Conservation (phyloP, 2,329 filamentous ascomycete genomes). For the Phaeosphaeriaceae sp. region DNA sequence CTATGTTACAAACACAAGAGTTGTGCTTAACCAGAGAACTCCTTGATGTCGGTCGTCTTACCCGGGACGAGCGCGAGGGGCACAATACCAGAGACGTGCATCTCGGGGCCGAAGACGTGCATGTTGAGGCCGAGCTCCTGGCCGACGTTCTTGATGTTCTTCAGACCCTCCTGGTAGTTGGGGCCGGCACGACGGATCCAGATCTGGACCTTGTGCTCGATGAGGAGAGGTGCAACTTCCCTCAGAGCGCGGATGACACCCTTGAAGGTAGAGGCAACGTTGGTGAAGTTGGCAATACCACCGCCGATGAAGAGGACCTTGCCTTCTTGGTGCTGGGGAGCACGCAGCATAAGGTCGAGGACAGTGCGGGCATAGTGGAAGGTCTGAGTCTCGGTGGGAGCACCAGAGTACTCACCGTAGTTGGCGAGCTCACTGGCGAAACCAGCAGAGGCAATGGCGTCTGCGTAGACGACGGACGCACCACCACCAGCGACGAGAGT, state of each 20-base stretch:
- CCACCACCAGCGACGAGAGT: conserved; percentile 98
- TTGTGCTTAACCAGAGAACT: conserved; percentile 61
- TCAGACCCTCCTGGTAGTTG: conserved; percentile 99
- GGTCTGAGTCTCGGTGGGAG: conserved; percentile 97
- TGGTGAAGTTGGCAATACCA: conserved; percentile 99
- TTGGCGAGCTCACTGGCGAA: conserved; percentile 97
- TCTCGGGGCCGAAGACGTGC: conserved; percentile 84
- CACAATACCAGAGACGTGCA: conserved; percentile 94
- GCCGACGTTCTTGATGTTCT: conserved; percentile 98
- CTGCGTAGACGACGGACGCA: conserved; percentile 98
- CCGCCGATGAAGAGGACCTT: conserved; percentile 99
- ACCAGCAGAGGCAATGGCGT: conserved; percentile 95
- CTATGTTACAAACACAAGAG: conserved; percentile 36
- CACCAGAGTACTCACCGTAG: conserved; percentile 99
- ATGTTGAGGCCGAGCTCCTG: conserved; percentile 94
- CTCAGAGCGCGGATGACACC: conserved; percentile 96
- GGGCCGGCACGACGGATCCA: conserved; percentile 91
- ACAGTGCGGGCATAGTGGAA: conserved; percentile 99
- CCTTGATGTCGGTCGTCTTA: conserved; percentile 67
- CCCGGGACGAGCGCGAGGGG: conserved; percentile 78
- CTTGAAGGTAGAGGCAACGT: conserved; percentile 99
- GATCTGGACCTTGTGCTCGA: conserved; percentile 97
- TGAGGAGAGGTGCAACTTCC: conserved; percentile 83
- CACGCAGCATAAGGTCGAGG: conserved; percentile 94
- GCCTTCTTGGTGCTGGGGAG: conserved; percentile 82